phyloP scores from a whole-genome alignment of 192 early-diverging fungal genomes.

The Umbelopsis sp. region DNA sequence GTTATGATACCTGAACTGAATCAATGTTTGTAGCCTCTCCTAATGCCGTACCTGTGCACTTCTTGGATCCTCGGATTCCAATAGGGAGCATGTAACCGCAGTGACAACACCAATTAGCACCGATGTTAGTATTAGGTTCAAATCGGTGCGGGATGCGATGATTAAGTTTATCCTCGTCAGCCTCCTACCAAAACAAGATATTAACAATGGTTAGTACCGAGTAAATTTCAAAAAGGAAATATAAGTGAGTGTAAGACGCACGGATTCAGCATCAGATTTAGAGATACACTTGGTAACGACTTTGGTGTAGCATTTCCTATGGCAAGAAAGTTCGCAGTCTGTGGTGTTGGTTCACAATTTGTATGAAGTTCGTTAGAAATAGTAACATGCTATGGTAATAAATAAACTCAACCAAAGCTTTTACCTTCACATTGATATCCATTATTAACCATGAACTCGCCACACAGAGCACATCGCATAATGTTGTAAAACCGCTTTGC shows the following conservation, averaged over 20 bases:
- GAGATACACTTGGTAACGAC: conserved; percentile 89
- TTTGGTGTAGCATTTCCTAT: conserved; percentile 82
- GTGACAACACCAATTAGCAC: conserved; percentile 95
- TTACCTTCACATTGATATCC: conserved; percentile 92
- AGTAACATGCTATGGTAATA: too few relatives aligned
- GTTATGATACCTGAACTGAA: not conserved
- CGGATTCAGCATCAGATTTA: conserved; percentile 54
- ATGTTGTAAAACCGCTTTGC: conserved; percentile 90
- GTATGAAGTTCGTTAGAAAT: too few relatives aligned
- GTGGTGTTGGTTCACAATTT: too few relatives aligned
- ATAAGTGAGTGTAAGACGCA: not conserved
- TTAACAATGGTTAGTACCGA: not conserved
- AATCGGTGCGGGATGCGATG: conserved; percentile 98
- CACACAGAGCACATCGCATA: conserved; percentile 95
- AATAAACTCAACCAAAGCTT: too few relatives aligned
- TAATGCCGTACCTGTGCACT: conserved; percentile 47
- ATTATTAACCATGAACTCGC: conserved; percentile 87
- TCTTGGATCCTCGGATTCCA: conserved; percentile 63
- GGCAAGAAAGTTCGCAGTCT: conserved; percentile 94
- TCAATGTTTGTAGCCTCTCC: not conserved
- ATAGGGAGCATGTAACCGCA: conserved; percentile 95
- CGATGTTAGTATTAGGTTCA: conserved; percentile 77
- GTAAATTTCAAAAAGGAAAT: not conserved
- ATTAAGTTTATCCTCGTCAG: conserved; percentile 67
- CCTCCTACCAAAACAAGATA: conserved; percentile 34